Percentiles rank a stretch among this genome's conserved stretches.
Evolutionary conservation across 2,329 filamentous ascomycete species (phyloP).

Genomic region (Cercospora sp.): DNA sequence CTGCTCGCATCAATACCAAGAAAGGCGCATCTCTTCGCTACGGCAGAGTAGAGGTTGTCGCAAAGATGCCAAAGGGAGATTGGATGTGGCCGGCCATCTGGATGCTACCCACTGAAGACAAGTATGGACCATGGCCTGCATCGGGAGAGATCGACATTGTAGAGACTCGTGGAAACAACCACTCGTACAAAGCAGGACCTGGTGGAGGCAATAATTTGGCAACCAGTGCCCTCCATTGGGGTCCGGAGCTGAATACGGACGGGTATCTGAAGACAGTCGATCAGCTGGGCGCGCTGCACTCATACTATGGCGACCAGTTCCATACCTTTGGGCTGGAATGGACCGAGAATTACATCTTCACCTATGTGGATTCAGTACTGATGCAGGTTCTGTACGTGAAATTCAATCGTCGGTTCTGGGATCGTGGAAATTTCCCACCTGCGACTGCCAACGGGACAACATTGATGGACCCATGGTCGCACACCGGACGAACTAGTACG

Average conservation of each 20-base stretch:
- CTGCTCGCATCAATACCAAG: constrained; percentile 75
- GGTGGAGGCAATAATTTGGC: constrained; percentile 80
- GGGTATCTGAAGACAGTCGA: constrained; percentile 82
- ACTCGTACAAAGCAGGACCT: constrained; percentile 57
- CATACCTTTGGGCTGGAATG: constrained; percentile 83
- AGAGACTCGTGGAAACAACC: constrained; percentile 80
- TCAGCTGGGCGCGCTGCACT: constrained; percentile 72
- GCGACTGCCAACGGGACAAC: constrained; percentile 39
- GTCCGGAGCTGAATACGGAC: constrained; percentile 69
- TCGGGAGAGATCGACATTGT: constrained; percentile 84
- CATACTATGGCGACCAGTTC: constrained; percentile 66
- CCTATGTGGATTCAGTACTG: constrained; percentile 77
- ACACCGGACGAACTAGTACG: constrained; percentile 40
- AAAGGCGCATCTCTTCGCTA: constrained; percentile 72
- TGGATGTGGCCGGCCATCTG: constrained; percentile 93
- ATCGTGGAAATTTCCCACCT: constrained; percentile 41
- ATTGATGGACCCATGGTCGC: constrained; percentile 41
- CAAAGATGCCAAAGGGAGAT: constrained; percentile 73
- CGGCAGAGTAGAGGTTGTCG: constrained; percentile 76
- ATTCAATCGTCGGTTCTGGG: constrained; percentile 43
- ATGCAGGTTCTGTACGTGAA: constrained; percentile 76
- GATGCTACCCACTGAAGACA: constrained; percentile 74
- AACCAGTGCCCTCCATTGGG: constrained; percentile 79
- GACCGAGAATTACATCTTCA: constrained; percentile 86
- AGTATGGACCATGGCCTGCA: constrained; percentile 73